phyloP scores from a whole-genome alignment of 2,329 filamentous ascomycete species.

The Aspergillus floridensis region DNA sequence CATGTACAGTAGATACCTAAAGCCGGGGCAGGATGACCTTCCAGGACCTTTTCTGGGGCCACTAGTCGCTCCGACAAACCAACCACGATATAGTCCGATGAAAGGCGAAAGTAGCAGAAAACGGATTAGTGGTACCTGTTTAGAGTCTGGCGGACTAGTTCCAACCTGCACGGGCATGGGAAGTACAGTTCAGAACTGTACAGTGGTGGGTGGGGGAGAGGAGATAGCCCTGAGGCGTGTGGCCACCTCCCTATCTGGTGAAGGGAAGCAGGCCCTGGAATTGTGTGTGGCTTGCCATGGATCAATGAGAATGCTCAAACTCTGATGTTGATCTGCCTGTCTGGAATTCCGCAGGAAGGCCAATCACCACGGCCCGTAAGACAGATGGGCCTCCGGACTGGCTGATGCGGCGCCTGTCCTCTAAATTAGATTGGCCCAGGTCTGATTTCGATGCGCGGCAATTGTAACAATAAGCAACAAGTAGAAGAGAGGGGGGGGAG shows the following conservation, averaged over 20 bases:
- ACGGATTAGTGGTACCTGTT: not conserved
- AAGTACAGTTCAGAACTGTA: no score
- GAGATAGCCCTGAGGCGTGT: not conserved
- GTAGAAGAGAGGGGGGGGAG: not conserved
- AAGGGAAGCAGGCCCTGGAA: conserved; percentile 7
- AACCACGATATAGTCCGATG: conserved; percentile 8
- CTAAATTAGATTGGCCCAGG: conserved; percentile 14
- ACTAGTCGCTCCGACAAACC: not conserved
- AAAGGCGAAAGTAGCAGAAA: not conserved
- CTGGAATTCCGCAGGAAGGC: conserved; percentile 17
- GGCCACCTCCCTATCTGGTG: not conserved
- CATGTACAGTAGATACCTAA: conserved; percentile 3
- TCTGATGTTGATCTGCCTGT: conserved; percentile 25
- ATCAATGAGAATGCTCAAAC: conserved; percentile 19
- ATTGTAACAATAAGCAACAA: conserved; percentile 4
- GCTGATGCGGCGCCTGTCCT: conserved; percentile 2
- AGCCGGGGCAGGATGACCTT: conserved; percentile 10
- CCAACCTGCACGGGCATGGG: not conserved
- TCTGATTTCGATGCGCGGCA: conserved; percentile 1
- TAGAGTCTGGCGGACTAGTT: not conserved
- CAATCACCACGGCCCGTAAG: conserved; percentile 18
- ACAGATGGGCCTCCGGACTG: conserved; percentile 11
- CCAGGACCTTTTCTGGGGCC: not conserved
- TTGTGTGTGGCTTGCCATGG: conserved; percentile 10
- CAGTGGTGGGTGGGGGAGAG: not conserved